These are phyloP conservation scores for Chaetomiaceae sp. DNA, from an alignment of 2,329 filamentous ascomycete species.

Conservation along the genomic window DNA sequence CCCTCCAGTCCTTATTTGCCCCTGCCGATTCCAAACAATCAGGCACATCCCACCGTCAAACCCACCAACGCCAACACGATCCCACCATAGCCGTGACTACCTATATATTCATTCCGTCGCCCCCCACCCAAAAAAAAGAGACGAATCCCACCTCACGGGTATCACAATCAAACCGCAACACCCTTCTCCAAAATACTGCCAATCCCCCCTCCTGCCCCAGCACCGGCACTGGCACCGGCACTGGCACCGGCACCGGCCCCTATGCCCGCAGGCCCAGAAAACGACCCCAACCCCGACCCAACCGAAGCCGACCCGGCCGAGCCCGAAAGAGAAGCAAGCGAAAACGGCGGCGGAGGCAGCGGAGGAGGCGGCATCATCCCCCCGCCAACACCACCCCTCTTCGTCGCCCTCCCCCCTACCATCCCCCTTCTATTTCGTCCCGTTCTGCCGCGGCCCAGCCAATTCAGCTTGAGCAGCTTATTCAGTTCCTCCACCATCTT, in stretches of 20 bases:
- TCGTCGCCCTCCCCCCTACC: slow-evolving; percentile 62
- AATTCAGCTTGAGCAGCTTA: slow-evolving; percentile 90
- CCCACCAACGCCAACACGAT: neutral
- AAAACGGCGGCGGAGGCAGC: neutral
- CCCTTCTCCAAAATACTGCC: slow-evolving; percentile 13
- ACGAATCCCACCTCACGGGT: neutral
- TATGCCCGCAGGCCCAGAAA: neutral
- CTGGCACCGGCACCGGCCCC: neutral
- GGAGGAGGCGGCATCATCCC: neutral
- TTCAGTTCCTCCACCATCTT: slow-evolving; percentile 78
- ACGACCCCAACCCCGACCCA: neutral
- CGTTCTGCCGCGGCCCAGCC: slow-evolving; percentile 85
- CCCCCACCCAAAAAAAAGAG: neutral
- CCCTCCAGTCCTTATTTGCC: neutral
- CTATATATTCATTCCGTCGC: too few relatives aligned
- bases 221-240: neutral
- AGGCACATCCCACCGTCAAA: too few relatives aligned
- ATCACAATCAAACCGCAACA: neutral
- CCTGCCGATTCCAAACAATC: neutral
- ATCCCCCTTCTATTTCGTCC: slow-evolving; percentile 86
- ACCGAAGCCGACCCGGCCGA: neutral
- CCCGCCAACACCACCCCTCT: slow-evolving; percentile 33
- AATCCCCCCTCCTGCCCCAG: neutral
- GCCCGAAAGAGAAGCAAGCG: too few relatives aligned
- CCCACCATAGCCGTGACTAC: too few relatives aligned